A percentile compares a stretch with the other conserved stretches of the same genome.
Evolutionary conservation across 768 basidiomycete genomes (phyloP).

Genomic region (Boletus vinaceobasis): DNA sequence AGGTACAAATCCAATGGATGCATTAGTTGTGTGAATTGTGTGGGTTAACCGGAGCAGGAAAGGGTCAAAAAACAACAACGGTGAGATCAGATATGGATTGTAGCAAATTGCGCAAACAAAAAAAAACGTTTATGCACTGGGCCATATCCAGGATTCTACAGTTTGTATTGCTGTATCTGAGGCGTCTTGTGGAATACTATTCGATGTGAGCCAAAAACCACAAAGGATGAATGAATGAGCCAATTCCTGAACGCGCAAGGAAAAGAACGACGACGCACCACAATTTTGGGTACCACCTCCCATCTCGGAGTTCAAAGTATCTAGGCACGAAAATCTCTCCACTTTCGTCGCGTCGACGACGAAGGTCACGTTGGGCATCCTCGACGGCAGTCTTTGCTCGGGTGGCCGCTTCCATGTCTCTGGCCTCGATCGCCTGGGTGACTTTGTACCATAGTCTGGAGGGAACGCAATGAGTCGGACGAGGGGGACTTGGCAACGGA

Average conservation of each 20-base stretch:
- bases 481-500: background rate
- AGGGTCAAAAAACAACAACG: constrained; percentile 1
- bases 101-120: background rate
- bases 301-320: constrained; percentile 77
- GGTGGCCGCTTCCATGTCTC: constrained; percentile 95
- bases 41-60: constrained; percentile 16
- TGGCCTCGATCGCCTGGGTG: constrained; percentile 78
- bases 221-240: background rate
- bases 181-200: constrained; percentile 64
- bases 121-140: constrained; percentile 16
- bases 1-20: constrained; percentile 38
- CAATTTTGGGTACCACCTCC: constrained; percentile 81
- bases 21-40: constrained; percentile 30
- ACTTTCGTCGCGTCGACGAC: constrained; percentile 68
- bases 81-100: constrained; percentile 19
- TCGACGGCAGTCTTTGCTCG: constrained; percentile 87
- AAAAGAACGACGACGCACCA: constrained; percentile 41
- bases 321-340: constrained; percentile 68
- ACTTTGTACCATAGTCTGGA: constrained; percentile 68
- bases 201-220: background rate
- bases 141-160: constrained; percentile 81
- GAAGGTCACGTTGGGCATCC: constrained; percentile 83
- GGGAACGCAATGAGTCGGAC: background rate
- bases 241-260: background rate
- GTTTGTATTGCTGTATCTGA: constrained; percentile 60